Base-by-base conservation (phyloP, 768 basidiomycete species). In the Boletellus emodensis region DNA sequence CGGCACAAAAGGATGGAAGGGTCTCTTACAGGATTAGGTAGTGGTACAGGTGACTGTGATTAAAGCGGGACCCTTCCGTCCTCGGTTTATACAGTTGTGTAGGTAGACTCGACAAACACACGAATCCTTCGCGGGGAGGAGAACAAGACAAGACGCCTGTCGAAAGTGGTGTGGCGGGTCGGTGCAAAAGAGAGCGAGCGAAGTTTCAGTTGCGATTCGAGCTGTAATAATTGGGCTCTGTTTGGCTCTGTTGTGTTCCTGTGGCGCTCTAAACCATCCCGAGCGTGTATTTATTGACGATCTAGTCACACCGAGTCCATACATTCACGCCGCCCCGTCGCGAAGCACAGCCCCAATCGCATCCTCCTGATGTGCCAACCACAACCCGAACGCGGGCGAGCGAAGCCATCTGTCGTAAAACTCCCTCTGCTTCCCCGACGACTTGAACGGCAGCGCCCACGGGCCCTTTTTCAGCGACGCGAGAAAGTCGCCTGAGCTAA, bases 351-450 rank as follows among this genome's bases (percentile, higher is more conserved):
- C 71, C 50, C 81, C 76, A 37, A 90, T 82, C 42, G 87, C 79
- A 30, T 80, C 78, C 58, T 90, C 89, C 67, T 90, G 89, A 54
- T 75, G 74, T 11, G 84, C 83, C 24, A 93, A 71, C 89, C 90
- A 93, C 36, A 85, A 54, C 15, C 85, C 89, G 68, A 93, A 93
- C 8, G 82, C 79, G 2, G 86, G 84, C 3, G 83, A 83, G 59
- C 83, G 79, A 36, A 92, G 58, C 83, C 89, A 90, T 44, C 76
- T 73, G 67, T 84, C 81, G 57, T 92, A 92, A 65, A 91, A 93
- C 56, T 84, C 85, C 42, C 71, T 80, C 52, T 81, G 78, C 59
- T 81, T 83, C 40, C 73, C 72, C 8, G 74, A 72, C 13, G 83
- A 84, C 53, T 81, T 82, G 71, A 93, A 93, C 14, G 90, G 88